Evolutionary conservation across 2,329 filamentous ascomycete species (phyloP), one percentile per base, ranked within the genome.

Genomic region (Colletotrichum spinosum): DNA sequence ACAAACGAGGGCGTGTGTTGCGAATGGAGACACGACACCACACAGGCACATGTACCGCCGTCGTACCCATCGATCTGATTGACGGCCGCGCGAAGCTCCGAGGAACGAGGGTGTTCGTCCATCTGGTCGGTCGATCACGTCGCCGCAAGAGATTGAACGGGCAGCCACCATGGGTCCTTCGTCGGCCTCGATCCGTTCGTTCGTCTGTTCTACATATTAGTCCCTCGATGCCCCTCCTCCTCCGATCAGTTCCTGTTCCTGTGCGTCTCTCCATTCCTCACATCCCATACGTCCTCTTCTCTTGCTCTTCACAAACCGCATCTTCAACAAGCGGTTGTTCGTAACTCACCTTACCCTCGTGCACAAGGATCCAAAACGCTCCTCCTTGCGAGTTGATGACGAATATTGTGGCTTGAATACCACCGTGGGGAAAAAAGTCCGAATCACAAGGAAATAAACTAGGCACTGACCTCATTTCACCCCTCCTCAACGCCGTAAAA

Each of bases 321-420:
- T 49, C 25, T 49, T 41, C 54, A 56, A 56, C 35, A 17, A 34
- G 54, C 54, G 44, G 44, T 17, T 46, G 15, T 4, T 11, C 44
- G 11, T 10, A 46, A 17, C 44, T 15, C 10, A 46, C 44, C 25
- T 17, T 17, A 46, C 44, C 15, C 15, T 13, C 38, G 9, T 41
- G 6, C 38, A 41, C 38, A 9, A 41, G 38, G 6, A 41, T 13
- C 38, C 13, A 13, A 45, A 42, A 25, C 51, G 62, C 57, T 58
- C 61, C 62, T 53, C 35, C 15, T 48, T n/a, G 13, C 41, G 25
- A 65, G 62, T 61, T 52, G 51, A 65, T 65, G 62, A 65, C 62
- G 51, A 56, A 65, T n/a, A 62, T 39, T 62, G 62, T 65, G 62
- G 62, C 62, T 65, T 65, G 51, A 61, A 37, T 6, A 57, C 25